These are phyloP conservation scores for Globisporangium alternatum DNA, from an alignment of 352 stramenopile species.

Conservation along the genomic window DNA sequence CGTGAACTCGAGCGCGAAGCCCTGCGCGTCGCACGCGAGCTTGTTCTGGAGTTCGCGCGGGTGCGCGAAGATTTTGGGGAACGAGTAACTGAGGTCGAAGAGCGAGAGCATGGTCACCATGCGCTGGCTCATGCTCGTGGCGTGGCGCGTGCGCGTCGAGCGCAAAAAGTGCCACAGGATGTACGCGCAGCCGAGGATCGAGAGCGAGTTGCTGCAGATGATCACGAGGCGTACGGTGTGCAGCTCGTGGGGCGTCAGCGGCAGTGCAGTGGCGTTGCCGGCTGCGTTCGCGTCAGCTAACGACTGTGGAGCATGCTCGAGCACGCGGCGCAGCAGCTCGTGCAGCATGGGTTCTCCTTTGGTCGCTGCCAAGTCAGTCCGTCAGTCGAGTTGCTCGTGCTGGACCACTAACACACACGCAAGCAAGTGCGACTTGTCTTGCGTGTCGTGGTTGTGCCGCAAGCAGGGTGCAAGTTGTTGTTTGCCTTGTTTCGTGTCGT, in stretches of 20 bases:
- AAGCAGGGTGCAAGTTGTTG: neutral
- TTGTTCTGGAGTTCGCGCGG: constrained; percentile 18
- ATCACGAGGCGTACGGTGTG: constrained; percentile 34
- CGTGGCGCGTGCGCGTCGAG: constrained; percentile 19
- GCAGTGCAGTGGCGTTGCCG: neutral
- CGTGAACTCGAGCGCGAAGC: constrained; percentile 45
- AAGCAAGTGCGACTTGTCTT: neutral
- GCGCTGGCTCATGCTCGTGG: constrained; percentile 54
- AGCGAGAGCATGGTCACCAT: constrained; percentile 75
- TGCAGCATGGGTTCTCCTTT: neutral
- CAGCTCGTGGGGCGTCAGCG: constrained; percentile 28
- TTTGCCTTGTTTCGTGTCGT: neutral
- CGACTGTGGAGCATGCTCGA: neutral
- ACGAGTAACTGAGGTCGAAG: constrained; percentile 43
- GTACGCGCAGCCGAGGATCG: constrained; percentile 42
- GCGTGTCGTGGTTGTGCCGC: neutral
- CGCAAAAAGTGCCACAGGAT: constrained; percentile 47
- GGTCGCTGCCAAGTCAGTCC: neutral
- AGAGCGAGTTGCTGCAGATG: constrained; percentile 36
- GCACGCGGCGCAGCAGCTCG: constrained; percentile 15
- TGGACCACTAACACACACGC: neutral
- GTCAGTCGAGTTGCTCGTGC: neutral
- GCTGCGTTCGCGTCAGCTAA: neutral
- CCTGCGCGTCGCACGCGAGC: constrained; percentile 47
- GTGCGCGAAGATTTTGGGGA: constrained; percentile 52